Evolutionary conservation across 129 eudicot species (phyloP), one percentile per base, ranked within the genome.

Genomic region (Dittrichia graveolens): DNA sequence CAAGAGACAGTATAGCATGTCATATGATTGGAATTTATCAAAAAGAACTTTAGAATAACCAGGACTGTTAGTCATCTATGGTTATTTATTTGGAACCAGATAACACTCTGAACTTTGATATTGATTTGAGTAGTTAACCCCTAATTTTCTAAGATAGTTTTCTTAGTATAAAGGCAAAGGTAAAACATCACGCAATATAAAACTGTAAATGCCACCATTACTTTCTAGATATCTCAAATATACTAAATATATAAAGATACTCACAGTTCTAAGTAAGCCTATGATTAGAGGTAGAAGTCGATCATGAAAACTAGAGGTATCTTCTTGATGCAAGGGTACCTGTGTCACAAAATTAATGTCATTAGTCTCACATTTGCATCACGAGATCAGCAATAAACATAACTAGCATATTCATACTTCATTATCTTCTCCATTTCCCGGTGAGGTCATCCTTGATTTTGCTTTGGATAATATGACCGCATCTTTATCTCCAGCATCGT

Each of bases 191-290:
- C 52, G 64, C 41, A 15, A 66, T 38, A 65, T 65, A 45, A 53
- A 66, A 24, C 34, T 43, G 67, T 66, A 65, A 55, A 47, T 38
- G 57, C 42, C 70, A 58, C 42, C n/a, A 15, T 44, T 11, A 61
- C 19, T 37, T 34, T 67, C 60, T 39, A 50, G 13, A 47, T 74
- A 59, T 70, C 46, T 43, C 11, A 38, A 8, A 15, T 54, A 57
- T 38, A 54, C 4, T 24, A 66, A 57, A 24, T 19, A 50, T 54
- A 65, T 43, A 72, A 5, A 53, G 65, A 37, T 55, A 76, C 96
- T 88, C 81, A 95, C 99, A 18, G 99, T 90, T 85, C 96, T 86
- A 54, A 95, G 99, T 76, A 95, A 88, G 54, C 99, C 99, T 78
- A 95, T 85, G 59, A 95, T 76, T 64, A 88, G 80, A 15, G 96